phyloP scores from a whole-genome alignment of 2,329 filamentous ascomycete species.

The Madurella mycetomatis region DNA sequence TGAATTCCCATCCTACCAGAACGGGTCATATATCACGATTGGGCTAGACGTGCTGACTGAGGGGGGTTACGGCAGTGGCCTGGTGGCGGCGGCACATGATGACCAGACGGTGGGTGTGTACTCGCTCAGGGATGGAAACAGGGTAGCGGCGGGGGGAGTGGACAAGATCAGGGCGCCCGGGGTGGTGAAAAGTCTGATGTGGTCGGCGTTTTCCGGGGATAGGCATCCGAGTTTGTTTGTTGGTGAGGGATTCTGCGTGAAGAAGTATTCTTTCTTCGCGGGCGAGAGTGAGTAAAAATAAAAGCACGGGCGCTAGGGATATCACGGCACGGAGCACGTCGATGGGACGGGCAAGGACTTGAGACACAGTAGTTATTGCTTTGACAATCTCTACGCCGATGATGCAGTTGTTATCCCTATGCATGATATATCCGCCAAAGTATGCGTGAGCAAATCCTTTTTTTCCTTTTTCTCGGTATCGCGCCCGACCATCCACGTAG shows the following conservation, averaged over 20 bases:
- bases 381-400: no score
- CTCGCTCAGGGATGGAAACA: constrained; percentile 43
- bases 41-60: constrained; percentile 45
- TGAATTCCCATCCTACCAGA: constrained; percentile 47
- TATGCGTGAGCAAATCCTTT: neutral
- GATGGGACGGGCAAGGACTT: no score
- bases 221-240: constrained; percentile 44
- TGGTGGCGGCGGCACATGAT: constrained; percentile 51
- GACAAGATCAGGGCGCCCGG: constrained; percentile 9
- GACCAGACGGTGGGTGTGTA: constrained; percentile 46
- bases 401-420: no score
- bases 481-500: neutral
- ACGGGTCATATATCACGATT: constrained; percentile 42
- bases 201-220: constrained; percentile 43
- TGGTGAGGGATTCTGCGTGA: constrained; percentile 35
- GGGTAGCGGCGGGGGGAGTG: constrained; percentile 31
- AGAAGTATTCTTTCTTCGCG: constrained; percentile 41
- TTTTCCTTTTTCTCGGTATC: neutral
- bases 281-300: constrained; percentile 28
- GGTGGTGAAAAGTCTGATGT: constrained; percentile 43
- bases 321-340: no score
- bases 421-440: neutral
- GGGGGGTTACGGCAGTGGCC: constrained; percentile 36
- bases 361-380: no score
- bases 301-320: no score